phyloP scores from a whole-genome alignment of 2,329 filamentous ascomycete genomes.

The Arachnopeziza araneosa region DNA sequence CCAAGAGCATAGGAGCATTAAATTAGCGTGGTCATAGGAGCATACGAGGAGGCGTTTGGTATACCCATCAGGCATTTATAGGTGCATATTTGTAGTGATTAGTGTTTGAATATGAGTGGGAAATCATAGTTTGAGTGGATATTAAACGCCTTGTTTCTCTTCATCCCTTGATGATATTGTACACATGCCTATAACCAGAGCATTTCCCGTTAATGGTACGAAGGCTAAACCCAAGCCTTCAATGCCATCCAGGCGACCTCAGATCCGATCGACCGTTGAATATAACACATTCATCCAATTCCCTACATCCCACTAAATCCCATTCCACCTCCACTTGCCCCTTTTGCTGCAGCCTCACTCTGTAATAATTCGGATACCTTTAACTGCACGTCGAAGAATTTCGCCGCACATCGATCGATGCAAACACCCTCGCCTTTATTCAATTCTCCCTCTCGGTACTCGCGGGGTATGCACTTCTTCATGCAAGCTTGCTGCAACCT shows the following conservation, averaged over 20 bases:
- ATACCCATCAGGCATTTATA: slow-evolving; percentile 27
- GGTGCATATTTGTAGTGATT: background rate
- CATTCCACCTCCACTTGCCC: slow-evolving; percentile 44
- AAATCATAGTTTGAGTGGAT: slow-evolving; percentile 16
- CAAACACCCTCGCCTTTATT: slow-evolving; percentile 99
- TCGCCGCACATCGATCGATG: slow-evolving; percentile 92
- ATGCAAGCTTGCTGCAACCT: slow-evolving; percentile 86
- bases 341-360: slow-evolving; percentile 67
- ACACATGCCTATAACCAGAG: background rate
- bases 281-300: background rate
- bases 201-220: background rate
- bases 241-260: background rate
- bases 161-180: background rate
- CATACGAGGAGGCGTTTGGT: slow-evolving; percentile 20
- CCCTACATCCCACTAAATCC: slow-evolving; percentile 41
- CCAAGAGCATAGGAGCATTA: slow-evolving; percentile 3
- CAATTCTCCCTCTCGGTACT: slow-evolving; percentile 93
- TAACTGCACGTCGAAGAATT: slow-evolving; percentile 98
- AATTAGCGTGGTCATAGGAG: background rate
- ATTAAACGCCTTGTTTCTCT: slow-evolving; percentile 13
- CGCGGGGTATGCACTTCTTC: slow-evolving; percentile 84
- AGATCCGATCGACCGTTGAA: background rate
- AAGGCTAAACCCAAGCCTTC: background rate
- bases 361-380: slow-evolving; percentile 98
- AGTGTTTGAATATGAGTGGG: background rate